These are phyloP conservation scores for Setomelanomma holmii DNA, from an alignment of 2,329 filamentous ascomycete species.

Conservation along the genomic window DNA sequence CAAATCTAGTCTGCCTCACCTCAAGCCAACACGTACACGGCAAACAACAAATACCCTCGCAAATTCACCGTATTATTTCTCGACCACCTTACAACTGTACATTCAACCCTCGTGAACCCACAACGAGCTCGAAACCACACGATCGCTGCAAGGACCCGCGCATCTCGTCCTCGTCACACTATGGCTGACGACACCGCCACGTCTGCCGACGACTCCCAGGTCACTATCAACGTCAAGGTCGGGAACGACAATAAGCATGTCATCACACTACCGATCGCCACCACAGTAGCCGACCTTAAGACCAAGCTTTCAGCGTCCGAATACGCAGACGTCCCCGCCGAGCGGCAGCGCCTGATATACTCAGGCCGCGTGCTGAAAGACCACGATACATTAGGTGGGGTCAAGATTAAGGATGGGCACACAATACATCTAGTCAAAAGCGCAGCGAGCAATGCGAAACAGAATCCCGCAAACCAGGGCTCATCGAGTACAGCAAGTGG, in stretches of 20 bases:
- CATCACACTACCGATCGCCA: constrained; percentile 78
- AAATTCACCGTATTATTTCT: constrained; percentile 9
- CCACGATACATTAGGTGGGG: constrained; percentile 79
- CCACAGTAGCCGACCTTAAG: constrained; percentile 86
- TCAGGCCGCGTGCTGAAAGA: constrained; percentile 97
- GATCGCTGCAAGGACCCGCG: background rate
- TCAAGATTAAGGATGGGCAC: constrained; percentile 96
- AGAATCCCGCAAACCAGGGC: constrained; percentile 61
- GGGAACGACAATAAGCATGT: constrained; percentile 86
- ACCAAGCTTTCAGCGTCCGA: constrained; percentile 81
- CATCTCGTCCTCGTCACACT: constrained; percentile 13
- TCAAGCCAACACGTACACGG: constrained; percentile 4
- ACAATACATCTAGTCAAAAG: constrained; percentile 97
- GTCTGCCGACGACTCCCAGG: constrained; percentile 69
- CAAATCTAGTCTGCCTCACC: constrained; percentile 11
- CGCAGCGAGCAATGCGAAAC: constrained; percentile 81
- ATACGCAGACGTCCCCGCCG: constrained; percentile 84
- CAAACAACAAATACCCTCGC: constrained; percentile 1
- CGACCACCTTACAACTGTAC: constrained; percentile 1
- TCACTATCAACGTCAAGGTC: constrained; percentile 98
- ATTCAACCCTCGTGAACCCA: constrained; percentile 13
- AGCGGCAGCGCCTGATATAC: constrained; percentile 95
- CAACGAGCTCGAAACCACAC: background rate
- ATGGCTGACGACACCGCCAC: constrained; percentile 71
- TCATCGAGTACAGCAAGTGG: constrained; percentile 40